These are phyloP conservation scores for Apostasia shenzhenica DNA, from an alignment of 106 monocot species.

Conservation along the genomic window DNA sequence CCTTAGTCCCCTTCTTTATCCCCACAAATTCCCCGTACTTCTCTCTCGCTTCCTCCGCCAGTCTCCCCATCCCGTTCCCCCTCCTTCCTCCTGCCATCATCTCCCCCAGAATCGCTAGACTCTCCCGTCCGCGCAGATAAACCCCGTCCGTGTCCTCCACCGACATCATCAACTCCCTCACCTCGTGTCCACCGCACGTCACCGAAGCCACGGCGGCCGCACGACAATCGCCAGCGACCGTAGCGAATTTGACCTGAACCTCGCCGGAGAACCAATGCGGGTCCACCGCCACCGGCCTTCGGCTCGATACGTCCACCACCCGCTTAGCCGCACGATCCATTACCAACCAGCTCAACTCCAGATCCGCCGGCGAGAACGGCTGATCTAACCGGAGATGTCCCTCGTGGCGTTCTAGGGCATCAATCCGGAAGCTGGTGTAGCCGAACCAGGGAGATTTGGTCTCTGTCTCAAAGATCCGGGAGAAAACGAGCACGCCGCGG, in stretches of 20 bases:
- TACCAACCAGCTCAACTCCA: slow-evolving; percentile 69
- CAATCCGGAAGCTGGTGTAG: slow-evolving; percentile 52
- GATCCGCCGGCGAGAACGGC: slow-evolving; percentile 17
- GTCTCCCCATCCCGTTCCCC: slow-evolving; percentile 13
- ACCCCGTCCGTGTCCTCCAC: slow-evolving; percentile 69
- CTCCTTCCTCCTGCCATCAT: slow-evolving; percentile 31
- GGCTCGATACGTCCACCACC: slow-evolving; percentile 60
- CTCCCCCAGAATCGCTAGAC: slow-evolving; percentile 30
- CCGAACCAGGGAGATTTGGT: slow-evolving; percentile 45
- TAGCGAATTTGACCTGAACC: slow-evolving; percentile 38
- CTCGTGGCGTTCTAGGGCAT: slow-evolving; percentile 39
- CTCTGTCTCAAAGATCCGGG: slow-evolving; percentile 48
- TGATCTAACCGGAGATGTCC: background rate
- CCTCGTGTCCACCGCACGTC: slow-evolving; percentile 31
- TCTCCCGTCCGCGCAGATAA: slow-evolving; percentile 50
- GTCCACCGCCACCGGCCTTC: slow-evolving; percentile 49
- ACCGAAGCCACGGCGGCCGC: slow-evolving; percentile 28
- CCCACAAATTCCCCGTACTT: slow-evolving; percentile 31
- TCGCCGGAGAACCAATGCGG: slow-evolving; percentile 67
- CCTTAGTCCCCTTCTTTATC: slow-evolving; percentile 44
- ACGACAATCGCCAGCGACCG: slow-evolving; percentile 14
- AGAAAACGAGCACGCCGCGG: slow-evolving; percentile 27
- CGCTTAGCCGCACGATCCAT: slow-evolving; percentile 33
- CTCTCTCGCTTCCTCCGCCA: slow-evolving; percentile 9
- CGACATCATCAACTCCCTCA: slow-evolving; percentile 48